Percentiles rank a stretch among this genome's conserved stretches.
These are phyloP conservation scores for Mucor sp. DNA, from an alignment of 371 early-diverging fungal genomes.

Conservation along the genomic window DNA sequence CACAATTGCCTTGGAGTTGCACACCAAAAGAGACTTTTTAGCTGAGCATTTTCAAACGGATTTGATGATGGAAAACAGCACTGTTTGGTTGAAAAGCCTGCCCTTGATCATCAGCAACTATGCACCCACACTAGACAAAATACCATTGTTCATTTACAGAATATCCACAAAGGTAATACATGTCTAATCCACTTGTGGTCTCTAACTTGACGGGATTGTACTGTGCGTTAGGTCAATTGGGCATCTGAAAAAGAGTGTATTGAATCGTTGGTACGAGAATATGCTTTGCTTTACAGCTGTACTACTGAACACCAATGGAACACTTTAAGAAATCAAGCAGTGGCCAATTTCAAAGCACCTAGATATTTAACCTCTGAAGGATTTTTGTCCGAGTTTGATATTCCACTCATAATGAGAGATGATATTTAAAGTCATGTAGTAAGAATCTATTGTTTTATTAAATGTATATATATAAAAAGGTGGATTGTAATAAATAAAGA, in stretches of 20 bases:
- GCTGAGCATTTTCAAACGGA: neutral
- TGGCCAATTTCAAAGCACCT: neutral
- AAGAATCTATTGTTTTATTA: neutral
- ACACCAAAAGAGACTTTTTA: neutral
- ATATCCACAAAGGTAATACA: slow-evolving; percentile 62
- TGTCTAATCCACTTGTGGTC: neutral
- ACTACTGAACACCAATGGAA: neutral
- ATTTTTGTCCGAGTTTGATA: neutral
- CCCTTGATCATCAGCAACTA: slow-evolving; percentile 75
- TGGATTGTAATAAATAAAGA: neutral
- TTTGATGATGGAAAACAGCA: neutral
- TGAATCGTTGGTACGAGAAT: slow-evolving; percentile 55
- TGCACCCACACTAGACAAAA: slow-evolving; percentile 65
- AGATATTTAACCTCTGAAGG: neutral
- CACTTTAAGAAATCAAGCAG: neutral
- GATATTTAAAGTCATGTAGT: neutral
- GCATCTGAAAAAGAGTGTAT: slow-evolving; percentile 74
- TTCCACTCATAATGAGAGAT: neutral
- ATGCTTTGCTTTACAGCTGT: slow-evolving; percentile 68
- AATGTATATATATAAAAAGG: neutral
- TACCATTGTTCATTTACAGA: slow-evolving; percentile 76
- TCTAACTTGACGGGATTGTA: neutral
- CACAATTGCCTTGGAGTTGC: too few relatives aligned
- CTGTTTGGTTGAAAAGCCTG: slow-evolving; percentile 24
- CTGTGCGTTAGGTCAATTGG: slow-evolving; percentile 67